Evolutionary conservation across 148 eudicot genomes (phyloP).

Genomic region (Agrostemma githago): DNA sequence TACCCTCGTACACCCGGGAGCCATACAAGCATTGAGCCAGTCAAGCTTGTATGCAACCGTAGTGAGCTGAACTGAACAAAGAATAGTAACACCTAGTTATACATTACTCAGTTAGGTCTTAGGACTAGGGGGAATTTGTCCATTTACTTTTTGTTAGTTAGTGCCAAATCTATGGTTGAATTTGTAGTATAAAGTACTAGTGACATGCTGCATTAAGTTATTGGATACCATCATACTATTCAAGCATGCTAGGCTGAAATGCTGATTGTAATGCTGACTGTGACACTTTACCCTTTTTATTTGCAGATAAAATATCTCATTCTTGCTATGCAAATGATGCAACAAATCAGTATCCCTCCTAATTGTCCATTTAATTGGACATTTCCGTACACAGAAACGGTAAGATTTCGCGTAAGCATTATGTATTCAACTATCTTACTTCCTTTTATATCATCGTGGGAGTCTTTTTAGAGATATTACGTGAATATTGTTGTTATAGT

Average conservation of each 20-base stretch:
- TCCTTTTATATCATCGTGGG: background rate
- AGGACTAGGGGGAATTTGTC: background rate
- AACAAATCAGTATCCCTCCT: background rate
- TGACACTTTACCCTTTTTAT: slow-evolving; percentile 7
- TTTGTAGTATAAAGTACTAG: background rate
- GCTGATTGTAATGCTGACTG: background rate
- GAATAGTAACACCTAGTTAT: background rate
- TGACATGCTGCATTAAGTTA: background rate
- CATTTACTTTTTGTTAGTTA: slow-evolving; percentile 6
- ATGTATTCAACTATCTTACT: background rate
- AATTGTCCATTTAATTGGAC: background rate
- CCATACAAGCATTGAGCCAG: background rate
- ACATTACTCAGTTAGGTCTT: background rate
- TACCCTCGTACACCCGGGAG: background rate
- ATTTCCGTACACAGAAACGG: background rate
- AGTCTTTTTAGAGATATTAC: background rate
- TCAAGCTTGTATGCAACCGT: background rate
- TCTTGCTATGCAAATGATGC: background rate
- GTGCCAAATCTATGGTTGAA: slow-evolving; percentile 3
- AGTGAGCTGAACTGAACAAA: background rate
- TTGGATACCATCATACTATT: slow-evolving; percentile 3
- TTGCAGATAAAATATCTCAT: slow-evolving; percentile 3
- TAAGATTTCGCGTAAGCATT: slow-evolving; percentile 14
- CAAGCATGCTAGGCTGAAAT: slow-evolving; percentile 1
- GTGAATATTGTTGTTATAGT: background rate